phyloP scores from a whole-genome alignment of 306 rosid genomes.

The Malus fusca region DNA sequence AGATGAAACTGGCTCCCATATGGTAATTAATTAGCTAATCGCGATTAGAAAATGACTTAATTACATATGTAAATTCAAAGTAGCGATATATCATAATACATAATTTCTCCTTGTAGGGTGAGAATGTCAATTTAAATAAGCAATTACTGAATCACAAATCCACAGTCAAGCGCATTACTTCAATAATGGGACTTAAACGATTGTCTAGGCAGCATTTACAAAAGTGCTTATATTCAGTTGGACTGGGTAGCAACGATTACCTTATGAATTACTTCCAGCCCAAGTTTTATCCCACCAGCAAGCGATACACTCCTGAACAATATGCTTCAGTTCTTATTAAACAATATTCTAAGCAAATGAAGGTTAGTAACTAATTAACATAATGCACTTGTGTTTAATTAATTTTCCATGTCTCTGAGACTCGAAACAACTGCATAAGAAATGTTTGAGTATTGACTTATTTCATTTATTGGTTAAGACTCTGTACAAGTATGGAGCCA shows the following conservation, averaged over 20 bases:
- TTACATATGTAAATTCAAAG: background rate
- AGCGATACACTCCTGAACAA: constrained; percentile 19
- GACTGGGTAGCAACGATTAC: constrained; percentile 57
- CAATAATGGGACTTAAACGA: background rate
- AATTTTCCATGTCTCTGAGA: background rate
- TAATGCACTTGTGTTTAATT: background rate
- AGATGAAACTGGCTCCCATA: constrained; percentile 6
- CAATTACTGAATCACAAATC: constrained; percentile 34
- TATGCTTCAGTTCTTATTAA: constrained; percentile 32
- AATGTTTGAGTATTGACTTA: background rate
- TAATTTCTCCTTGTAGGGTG: constrained; percentile 29
- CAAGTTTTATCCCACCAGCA: constrained; percentile 24
- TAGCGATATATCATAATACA: background rate
- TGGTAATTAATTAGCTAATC: background rate
- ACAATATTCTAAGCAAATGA: constrained; percentile 18
- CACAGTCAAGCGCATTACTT: constrained; percentile 15
- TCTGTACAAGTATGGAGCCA: constrained; percentile 37
- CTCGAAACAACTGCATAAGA: background rate
- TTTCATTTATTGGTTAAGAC: constrained; percentile 1
- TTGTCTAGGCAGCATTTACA: constrained; percentile 18
- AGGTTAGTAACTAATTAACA: constrained; percentile 24
- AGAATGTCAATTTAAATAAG: constrained; percentile 11
- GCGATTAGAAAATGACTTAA: background rate
- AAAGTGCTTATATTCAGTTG: constrained; percentile 51
- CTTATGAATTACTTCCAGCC: constrained; percentile 50